Evolutionary conservation across 2,329 filamentous ascomycete species (phyloP), one percentile per base, ranked within the genome.

Genomic region (Ophiognomonia clavigignenti-juglandacearum): DNA sequence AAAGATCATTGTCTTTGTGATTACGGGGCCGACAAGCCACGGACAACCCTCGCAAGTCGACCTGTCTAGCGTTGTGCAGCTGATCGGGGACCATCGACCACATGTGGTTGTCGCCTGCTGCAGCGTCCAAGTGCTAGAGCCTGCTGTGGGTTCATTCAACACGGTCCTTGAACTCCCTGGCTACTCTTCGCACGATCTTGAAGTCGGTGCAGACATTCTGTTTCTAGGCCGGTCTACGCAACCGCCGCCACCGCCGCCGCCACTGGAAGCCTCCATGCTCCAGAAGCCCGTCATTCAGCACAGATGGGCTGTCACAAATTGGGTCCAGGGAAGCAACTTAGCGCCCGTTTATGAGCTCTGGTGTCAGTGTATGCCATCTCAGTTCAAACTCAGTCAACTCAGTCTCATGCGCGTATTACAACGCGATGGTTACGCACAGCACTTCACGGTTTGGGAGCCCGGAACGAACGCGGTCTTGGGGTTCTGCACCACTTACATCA

Each of bases 401-500:
- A 61, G 61, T 4, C 64, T 82, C 4, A 65, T 66, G 22, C 64
- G 66, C 2, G 58, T 82, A 1, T 66, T 83, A 4, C 65, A 70
- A 47, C 71, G 77, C 35, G 71, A 75, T 45, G 78, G 77, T 32
- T 82, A 78, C 52, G 69, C 71, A 8, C 75, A 74, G 65, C 77
- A 82, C 59, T 78, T 77, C 52, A 64, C 79, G 24, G 75, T 81
- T 23, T 70, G 71, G 40, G 68, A 75, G n/a, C 68, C 72, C 2
- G 60, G 59, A 10, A 69, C 61, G 3, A 60, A 59, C 7, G 64
- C 68, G 29, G 54, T 77, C 20, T 57, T 82, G 31, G 79, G 78
- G 0, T 82, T 82, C 52, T 82, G 78, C 56, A 77, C 78, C 9
- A 81, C 78, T 8, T 82, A 77, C 56, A 75, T 77, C 24, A 78